Base-by-base conservation (phyloP, 257 asterid genomes). In the Thymus quinquecostatus region DNA sequence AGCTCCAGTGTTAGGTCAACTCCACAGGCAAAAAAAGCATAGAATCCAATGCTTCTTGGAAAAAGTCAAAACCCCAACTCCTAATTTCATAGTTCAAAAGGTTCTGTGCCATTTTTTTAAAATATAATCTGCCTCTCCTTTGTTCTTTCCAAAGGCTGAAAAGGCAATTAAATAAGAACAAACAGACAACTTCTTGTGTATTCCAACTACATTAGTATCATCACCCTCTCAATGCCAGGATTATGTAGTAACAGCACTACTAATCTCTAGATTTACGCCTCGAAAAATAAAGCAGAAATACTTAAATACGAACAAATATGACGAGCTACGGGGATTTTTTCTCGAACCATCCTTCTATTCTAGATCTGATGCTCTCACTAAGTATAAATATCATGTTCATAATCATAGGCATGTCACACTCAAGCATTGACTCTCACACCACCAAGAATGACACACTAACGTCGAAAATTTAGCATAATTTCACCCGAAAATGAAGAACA, bases 11-110 rank as follows among this genome's bases (percentile, higher is more conserved):
- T 55, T 68, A n/a, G 73, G 76, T 73, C 79, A 73, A 40, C 51
- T 62, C 40, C 43, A 51, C 3, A 43, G 68, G 47, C 32, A 41
- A 40, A 44, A 44, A 34, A 58, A 38, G 28, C 74, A 66, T 60
- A 77, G 78, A 43, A 77, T 78, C 82, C 82, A 62, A 73, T 73
- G 82, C 73, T 56, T 62, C 48, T 72, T 68, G 64, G 44, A 45
- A 14, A n/a, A 72, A 57, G 73, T 71, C 70, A 78, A 54, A 41
- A 27, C 40, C 43, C 45, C 73, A 38, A 12, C 56, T 59, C 48
- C 13, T 40, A 58, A 78, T 55, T 53, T 60, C 62, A 33, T 51
- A 6, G 2, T 27, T 69, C 56, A 48, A 60, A 41, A 53, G 29
- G 60, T 53, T 71, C 27, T 56, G 27, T 55, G 36, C 60, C 54